Percentiles rank a stretch among this genome's conserved stretches.
phyloP scores from a whole-genome alignment of 2,329 filamentous ascomycete genomes.

The Dendryphion nanum region DNA sequence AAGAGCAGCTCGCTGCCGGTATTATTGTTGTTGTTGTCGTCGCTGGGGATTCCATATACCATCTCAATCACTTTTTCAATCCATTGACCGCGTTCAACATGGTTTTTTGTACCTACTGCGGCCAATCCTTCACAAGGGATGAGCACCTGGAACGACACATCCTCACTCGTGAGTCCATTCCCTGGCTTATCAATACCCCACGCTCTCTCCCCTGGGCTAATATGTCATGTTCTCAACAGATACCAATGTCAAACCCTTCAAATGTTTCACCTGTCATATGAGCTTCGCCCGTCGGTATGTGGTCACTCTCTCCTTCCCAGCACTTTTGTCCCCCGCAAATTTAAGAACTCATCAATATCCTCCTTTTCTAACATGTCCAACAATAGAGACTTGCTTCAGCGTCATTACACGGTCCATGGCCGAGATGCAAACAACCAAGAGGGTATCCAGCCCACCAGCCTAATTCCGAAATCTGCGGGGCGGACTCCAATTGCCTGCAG shows the following conservation, averaged over 20 bases:
- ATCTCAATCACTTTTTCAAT: no score
- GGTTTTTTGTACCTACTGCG: conserved; percentile 56
- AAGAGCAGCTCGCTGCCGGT: no score
- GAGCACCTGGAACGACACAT: conserved; percentile 55
- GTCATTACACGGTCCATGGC: conserved; percentile 54
- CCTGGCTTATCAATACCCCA: not conserved
- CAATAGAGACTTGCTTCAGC: conserved; percentile 49
- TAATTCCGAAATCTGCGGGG: conserved; percentile 53
- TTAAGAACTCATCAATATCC: not conserved
- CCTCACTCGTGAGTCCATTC: conserved; percentile 46
- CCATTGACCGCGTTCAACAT: conserved; percentile 32
- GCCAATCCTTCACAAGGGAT: conserved; percentile 53
- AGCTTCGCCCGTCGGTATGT: conserved; percentile 53
- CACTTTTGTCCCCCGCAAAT: no score
- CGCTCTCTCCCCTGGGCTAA: conserved; percentile 3
- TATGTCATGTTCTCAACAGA: conserved; percentile 33
- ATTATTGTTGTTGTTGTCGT: no score
- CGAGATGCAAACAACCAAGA: conserved; percentile 51
- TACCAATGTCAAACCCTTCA: conserved; percentile 56
- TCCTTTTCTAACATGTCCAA: not conserved
- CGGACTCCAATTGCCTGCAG: conserved; percentile 54
- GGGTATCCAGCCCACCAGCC: conserved; percentile 47
- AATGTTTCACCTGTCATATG: conserved; percentile 56
- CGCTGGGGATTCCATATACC: no score
- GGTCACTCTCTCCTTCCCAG: not conserved